Conservation (phyloP, 805 yeast species). For the Priceomyces medius region DNA sequence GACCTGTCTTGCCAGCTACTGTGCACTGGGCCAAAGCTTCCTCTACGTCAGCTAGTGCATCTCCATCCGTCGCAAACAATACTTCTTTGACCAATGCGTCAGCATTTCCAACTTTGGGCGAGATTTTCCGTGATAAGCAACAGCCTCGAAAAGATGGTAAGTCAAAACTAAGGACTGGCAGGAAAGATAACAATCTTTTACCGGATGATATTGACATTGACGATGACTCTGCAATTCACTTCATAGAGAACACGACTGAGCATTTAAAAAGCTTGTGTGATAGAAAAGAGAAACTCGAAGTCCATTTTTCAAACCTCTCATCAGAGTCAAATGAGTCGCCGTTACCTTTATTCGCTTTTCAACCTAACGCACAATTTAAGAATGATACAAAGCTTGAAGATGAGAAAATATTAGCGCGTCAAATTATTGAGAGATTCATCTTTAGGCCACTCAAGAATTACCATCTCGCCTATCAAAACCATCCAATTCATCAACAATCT, state of each 20-base stretch:
- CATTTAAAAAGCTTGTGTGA: conserved; percentile 38
- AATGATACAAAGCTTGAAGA: conserved; percentile 35
- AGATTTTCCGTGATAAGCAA: conserved; percentile 38
- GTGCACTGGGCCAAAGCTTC: conserved; percentile 58
- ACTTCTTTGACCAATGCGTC: conserved; percentile 46
- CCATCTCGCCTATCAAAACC: conserved; percentile 46
- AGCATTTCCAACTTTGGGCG: conserved; percentile 62
- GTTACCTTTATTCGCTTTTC: conserved; percentile 53
- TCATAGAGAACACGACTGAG: conserved; percentile 48
- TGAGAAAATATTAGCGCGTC: conserved; percentile 36
- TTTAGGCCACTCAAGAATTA: conserved; percentile 44
- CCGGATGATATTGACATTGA: conserved; percentile 51
- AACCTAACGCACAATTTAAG: conserved; percentile 24
- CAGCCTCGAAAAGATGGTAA: conserved; percentile 26
- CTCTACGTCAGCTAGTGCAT: conserved; percentile 27
- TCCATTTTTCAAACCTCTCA: conserved; percentile 28
- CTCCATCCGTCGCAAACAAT: conserved; percentile 37
- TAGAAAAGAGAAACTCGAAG: conserved; percentile 39
- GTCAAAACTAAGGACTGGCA: conserved; percentile 27
- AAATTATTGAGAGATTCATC: conserved; percentile 40
- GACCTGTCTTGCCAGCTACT: conserved; percentile 63
- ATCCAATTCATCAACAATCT: conserved; percentile 39
- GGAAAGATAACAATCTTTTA: conserved; percentile 32
- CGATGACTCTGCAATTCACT: conserved; percentile 45
- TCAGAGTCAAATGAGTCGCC: conserved; percentile 11